Percentiles rank a stretch among this genome's conserved stretches.
phyloP scores from a whole-genome alignment of 257 asterid genomes.

The Solanum lycopersicoides region DNA sequence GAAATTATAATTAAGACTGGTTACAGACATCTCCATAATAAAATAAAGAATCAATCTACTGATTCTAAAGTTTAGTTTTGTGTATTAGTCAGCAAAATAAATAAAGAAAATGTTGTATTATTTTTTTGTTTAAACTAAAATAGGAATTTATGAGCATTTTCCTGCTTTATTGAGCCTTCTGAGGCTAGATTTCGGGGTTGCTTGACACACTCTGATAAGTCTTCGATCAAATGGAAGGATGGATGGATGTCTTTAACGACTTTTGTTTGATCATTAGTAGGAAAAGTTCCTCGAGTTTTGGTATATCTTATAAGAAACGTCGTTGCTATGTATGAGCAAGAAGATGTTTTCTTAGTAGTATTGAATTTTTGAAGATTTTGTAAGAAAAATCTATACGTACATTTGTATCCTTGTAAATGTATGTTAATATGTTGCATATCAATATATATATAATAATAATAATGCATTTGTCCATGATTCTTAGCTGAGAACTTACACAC shows the following conservation, averaged over 20 bases:
- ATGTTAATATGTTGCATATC: not conserved
- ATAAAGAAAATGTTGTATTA: not conserved
- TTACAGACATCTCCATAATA: not conserved
- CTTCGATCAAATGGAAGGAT: not conserved
- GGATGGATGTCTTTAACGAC: not conserved
- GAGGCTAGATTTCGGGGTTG: not conserved
- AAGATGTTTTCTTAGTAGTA: not conserved
- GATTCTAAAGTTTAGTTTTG: not conserved
- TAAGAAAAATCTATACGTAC: not conserved
- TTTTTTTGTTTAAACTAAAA: not conserved
- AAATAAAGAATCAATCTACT: conserved; percentile 3
- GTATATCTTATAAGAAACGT: not conserved
- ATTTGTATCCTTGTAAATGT: not conserved
- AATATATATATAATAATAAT: not conserved
- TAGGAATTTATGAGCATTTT: not conserved
- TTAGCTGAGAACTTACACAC: not conserved
- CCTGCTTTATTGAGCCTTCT: not conserved
- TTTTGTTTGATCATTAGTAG: not conserved
- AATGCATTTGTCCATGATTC: not conserved
- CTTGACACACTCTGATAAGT: not conserved
- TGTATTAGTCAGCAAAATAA: not conserved
- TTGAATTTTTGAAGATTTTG: not conserved
- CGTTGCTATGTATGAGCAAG: not conserved
- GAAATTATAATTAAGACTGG: conserved; percentile 9
- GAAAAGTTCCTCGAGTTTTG: not conserved